Base-by-base conservation (phyloP, 805 yeast species). In the Metschnikowia henanensis region DNA sequence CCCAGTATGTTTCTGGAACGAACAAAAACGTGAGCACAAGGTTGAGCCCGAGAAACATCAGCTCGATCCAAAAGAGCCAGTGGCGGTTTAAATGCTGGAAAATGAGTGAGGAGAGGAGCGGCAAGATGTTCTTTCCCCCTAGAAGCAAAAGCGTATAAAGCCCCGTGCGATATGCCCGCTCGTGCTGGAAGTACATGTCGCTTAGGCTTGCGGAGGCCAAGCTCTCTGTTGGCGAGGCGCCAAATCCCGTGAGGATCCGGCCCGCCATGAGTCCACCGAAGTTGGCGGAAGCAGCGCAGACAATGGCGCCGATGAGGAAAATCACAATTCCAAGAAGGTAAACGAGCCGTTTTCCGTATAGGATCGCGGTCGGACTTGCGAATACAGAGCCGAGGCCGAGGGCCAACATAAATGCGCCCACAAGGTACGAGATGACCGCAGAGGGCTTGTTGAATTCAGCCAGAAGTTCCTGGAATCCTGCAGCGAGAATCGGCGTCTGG, bases 1-100 rank as follows among this genome's bases (percentile, higher is more conserved):
- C 79, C 82, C 83, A 80, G 60, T 77, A 80, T 1, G 86, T 81
- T 45, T 81, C 86, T 3, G 85, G 86, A 17, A 79, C 84, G 56
- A 79, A 80, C 10, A 80, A 54, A 43, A 70, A 73, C 12, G 78
- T 73, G 22, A 72, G 58, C 2, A 72, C 52, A 26, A 77, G 63
- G 50, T 70, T 65, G 30, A 66, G 56, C 0, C 79, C 84, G 12
- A 76, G 65, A 43, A 80, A 68, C 30, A 80, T 79, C 10, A 81
- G 64, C 34, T 76, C 60, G 30, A 80, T 74, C 81, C 83, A 81
- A 55, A 75, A 81, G 28, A 80, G 62, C 86, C 86, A 81, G 53
- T 78, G 78, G 62, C 84, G 70, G 50, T 73, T 69, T 35, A 74
- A 59, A 43, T 64, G 56, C 41, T 72, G 67, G 35, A 81, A 76